Evolutionary conservation across 2,329 filamentous ascomycete genomes (phyloP).

Genomic region (Raffaelea ambrosiae): DNA sequence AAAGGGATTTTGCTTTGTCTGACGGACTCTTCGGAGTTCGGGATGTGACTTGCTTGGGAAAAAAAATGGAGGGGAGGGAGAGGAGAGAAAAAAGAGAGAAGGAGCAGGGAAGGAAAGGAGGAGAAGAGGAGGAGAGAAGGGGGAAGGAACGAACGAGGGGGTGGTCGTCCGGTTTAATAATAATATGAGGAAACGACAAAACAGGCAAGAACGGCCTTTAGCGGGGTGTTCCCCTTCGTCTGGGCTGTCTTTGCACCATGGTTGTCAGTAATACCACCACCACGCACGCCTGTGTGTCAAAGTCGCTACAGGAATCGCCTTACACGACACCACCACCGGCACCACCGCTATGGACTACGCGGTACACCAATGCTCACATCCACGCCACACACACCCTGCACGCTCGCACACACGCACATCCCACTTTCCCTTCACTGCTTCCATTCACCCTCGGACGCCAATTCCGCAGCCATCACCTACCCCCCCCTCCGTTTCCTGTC

Average conservation of each 20-base stretch:
- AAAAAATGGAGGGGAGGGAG: background rate
- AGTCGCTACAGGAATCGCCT: too few relatives aligned
- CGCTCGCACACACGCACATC: too few relatives aligned
- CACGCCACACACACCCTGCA: too few relatives aligned
- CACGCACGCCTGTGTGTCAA: background rate
- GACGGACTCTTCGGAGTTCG: too few relatives aligned
- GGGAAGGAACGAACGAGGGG: background rate
- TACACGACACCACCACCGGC: too few relatives aligned
- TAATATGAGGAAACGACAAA: background rate
- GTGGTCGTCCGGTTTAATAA: constrained; percentile 1
- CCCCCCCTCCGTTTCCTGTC: background rate
- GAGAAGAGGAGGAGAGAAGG: too few relatives aligned
- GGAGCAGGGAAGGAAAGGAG: too few relatives aligned
- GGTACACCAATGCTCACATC: too few relatives aligned
- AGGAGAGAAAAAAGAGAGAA: background rate
- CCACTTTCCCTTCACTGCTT: background rate
- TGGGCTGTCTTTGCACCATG: background rate
- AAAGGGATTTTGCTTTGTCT: too few relatives aligned
- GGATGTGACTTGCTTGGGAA: background rate
- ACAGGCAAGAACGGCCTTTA: background rate
- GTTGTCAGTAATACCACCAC: background rate
- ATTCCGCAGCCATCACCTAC: background rate
- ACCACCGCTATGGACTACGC: too few relatives aligned
- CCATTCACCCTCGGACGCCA: background rate
- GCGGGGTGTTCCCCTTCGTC: background rate